Percentiles rank a stretch among this genome's conserved stretches.
Conservation (phyloP, 176 grass and related monocot species). For the Oryza brachyantha region DNA sequence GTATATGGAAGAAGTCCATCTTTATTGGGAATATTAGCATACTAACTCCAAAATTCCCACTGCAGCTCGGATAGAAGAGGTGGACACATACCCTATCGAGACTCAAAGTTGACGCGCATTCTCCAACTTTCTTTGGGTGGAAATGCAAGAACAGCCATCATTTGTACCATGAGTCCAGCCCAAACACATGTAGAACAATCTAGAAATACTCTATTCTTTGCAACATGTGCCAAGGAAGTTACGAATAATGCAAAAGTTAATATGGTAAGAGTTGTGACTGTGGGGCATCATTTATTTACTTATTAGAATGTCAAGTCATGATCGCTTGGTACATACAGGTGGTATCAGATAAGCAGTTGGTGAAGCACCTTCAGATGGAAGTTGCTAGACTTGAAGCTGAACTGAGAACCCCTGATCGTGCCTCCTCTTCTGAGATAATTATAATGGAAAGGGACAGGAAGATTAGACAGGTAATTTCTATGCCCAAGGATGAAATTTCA, state of each 20-base stretch:
- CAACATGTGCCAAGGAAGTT: slow-evolving; percentile 88
- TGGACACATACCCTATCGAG: slow-evolving; percentile 86
- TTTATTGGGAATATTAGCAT: slow-evolving; percentile 14
- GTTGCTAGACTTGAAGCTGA: slow-evolving; percentile 91
- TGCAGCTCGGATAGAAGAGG: slow-evolving; percentile 74
- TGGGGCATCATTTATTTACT: slow-evolving; percentile 6
- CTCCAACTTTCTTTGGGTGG: slow-evolving; percentile 93
- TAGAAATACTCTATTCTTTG: slow-evolving; percentile 91
- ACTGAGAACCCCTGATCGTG: slow-evolving; percentile 60
- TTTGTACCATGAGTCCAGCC: slow-evolving; percentile 97
- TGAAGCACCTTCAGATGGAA: slow-evolving; percentile 85
- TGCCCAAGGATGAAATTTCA: slow-evolving; percentile 19
- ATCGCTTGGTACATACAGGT: slow-evolving; percentile 54
- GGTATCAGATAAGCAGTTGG: slow-evolving; percentile 87
- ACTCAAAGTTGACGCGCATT: slow-evolving; percentile 95
- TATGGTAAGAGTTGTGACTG: slow-evolving; percentile 54
- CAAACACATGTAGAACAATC: slow-evolving; percentile 86
- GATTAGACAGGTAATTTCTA: slow-evolving; percentile 69
- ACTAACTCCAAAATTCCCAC: slow-evolving; percentile 30
- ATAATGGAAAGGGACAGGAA: slow-evolving; percentile 75
- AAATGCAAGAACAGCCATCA: slow-evolving; percentile 94
- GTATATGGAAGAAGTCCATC: not conserved
- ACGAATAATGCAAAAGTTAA: slow-evolving; percentile 94
- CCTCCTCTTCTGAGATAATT: slow-evolving; percentile 53
- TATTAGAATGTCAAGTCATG: slow-evolving; percentile 14